Conservation (phyloP, 2,329 filamentous ascomycete species). For the Colletotrichum sp. region DNA sequence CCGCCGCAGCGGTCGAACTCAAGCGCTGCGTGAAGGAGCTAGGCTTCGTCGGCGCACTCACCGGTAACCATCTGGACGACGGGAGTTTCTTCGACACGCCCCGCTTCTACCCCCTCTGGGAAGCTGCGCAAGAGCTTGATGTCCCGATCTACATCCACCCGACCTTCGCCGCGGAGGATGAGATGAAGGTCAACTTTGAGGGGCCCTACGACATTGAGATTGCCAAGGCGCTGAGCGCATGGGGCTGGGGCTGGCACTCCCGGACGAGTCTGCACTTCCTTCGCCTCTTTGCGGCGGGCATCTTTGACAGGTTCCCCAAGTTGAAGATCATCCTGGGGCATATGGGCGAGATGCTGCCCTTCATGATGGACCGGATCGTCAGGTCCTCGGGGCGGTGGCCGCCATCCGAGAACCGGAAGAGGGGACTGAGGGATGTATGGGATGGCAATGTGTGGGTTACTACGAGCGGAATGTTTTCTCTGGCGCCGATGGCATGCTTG, state of each 20-base stretch:
- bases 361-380: constrained; percentile 53
- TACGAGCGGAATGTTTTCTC: constrained; percentile 57
- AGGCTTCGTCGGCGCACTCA: constrained; percentile 36
- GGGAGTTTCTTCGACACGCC: constrained; percentile 33
- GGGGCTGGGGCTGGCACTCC: constrained; percentile 14
- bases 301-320: constrained; percentile 39
- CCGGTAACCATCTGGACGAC: constrained; percentile 24
- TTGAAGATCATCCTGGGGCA: constrained; percentile 45
- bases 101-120: constrained; percentile 32
- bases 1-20: constrained; percentile 32
- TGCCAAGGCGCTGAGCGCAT: constrained; percentile 61
- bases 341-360: constrained; percentile 55
- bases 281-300: constrained; percentile 36
- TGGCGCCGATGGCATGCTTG: constrained; percentile 51
- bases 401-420: constrained; percentile 30
- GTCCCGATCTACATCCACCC: constrained; percentile 59
- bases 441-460: constrained; percentile 63
- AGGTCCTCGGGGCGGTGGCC: constrained; percentile 11
- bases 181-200: background rate
- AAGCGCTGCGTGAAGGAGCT: constrained; percentile 31
- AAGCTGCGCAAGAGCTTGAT: constrained; percentile 46
- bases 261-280: constrained; percentile 31
- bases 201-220: constrained; percentile 56
- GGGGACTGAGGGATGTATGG: constrained; percentile 55
- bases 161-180: constrained; percentile 21